Evolutionary conservation across 2,329 filamentous ascomycete species (phyloP).

Genomic region (Colletotrichum truncatum): DNA sequence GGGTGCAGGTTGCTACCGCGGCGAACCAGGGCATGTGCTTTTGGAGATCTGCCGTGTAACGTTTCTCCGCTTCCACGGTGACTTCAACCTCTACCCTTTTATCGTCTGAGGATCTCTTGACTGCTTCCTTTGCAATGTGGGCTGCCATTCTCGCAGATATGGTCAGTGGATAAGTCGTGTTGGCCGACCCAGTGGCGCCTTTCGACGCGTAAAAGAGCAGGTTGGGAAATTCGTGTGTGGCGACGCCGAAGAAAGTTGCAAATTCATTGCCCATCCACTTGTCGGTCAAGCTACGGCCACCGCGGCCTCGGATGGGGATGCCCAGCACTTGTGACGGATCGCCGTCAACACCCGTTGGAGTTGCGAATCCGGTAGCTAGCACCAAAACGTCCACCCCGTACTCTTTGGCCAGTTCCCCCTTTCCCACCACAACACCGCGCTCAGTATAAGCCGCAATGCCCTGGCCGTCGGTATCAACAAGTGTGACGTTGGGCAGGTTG

Average conservation of each 20-base stretch:
- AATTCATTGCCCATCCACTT: conserved; percentile 52
- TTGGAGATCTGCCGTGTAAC: neutral
- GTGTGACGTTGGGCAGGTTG: conserved; percentile 65
- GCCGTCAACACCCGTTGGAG: conserved; percentile 32
- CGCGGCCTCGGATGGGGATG: conserved; percentile 49
- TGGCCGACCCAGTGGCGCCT: neutral
- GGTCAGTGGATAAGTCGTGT: neutral
- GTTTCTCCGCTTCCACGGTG: neutral
- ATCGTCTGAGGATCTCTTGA: neutral
- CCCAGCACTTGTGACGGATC: conserved; percentile 5
- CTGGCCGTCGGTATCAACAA: conserved; percentile 67
- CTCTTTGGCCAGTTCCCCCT: conserved; percentile 47
- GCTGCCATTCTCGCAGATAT: neutral
- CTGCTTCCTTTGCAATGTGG: neutral
- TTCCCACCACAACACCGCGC: conserved; percentile 52
- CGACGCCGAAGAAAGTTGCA: conserved; percentile 61
- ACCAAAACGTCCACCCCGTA: conserved; percentile 54
- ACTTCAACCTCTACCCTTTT: neutral
- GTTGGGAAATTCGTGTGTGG: conserved; percentile 61
- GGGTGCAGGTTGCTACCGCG: neutral
- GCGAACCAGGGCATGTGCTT: neutral
- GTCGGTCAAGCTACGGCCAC: conserved; percentile 51
- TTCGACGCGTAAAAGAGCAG: neutral
- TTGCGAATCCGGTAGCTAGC: conserved; percentile 47
- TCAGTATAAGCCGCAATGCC: conserved; percentile 56